These are phyloP conservation scores for Coccomyxa sp. DNA, from an alignment of 139 green algal species.

Conservation along the genomic window DNA sequence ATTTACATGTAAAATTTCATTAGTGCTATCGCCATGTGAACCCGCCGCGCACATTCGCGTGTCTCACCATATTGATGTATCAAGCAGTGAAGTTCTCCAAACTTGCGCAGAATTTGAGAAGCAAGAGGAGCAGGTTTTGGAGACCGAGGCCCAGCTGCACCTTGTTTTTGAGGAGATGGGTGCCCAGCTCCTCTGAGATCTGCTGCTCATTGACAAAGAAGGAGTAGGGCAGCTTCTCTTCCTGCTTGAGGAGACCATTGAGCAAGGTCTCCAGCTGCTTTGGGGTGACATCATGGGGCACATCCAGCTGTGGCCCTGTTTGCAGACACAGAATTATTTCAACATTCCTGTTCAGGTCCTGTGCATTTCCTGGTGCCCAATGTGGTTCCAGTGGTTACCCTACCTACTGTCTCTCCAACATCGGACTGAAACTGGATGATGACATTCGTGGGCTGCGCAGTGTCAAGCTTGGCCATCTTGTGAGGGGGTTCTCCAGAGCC, in stretches of 20 bases:
- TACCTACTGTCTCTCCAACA: constrained; percentile 62
- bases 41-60: not conserved
- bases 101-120: too few relatives aligned
- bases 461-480: constrained; percentile 2
- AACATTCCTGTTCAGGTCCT: not conserved
- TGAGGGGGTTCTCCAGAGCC: not conserved
- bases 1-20: not conserved
- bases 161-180: constrained; percentile 61
- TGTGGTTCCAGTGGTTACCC: not conserved
- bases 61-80: not conserved
- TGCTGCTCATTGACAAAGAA: constrained; percentile 87
- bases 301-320: constrained; percentile 85
- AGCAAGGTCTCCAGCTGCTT: constrained; percentile 85
- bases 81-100: not conserved
- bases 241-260: constrained; percentile 78
- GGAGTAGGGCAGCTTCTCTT: constrained; percentile 88
- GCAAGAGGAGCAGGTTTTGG: too few relatives aligned
- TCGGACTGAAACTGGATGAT: constrained; percentile 77
- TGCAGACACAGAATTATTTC: not conserved
- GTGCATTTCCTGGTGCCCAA: not conserved
- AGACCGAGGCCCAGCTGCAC: not conserved
- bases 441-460: constrained; percentile 49
- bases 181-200: constrained; percentile 63
- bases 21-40: not conserved
- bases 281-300: constrained; percentile 74